phyloP scores from a whole-genome alignment of 352 stramenopile genomes.

The Pythium monospermum region DNA sequence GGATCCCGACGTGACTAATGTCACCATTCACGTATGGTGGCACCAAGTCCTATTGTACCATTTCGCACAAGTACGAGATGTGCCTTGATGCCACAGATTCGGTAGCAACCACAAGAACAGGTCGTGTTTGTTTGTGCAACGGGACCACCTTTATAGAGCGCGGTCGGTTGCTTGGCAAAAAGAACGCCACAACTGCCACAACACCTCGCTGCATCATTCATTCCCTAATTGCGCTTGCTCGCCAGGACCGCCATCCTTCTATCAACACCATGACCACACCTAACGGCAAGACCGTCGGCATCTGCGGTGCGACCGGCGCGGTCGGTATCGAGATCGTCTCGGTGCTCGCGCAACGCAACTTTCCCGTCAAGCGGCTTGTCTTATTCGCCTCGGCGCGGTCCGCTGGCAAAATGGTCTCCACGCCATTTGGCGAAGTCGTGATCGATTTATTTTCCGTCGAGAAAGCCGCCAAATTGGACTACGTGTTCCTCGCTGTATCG shows the following conservation, averaged over 20 bases:
- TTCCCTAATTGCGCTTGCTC: too few relatives aligned
- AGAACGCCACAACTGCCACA: too few relatives aligned
- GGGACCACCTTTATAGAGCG: neutral
- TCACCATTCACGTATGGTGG: slow-evolving; percentile 10
- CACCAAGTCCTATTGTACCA: neutral
- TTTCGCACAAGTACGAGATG: slow-evolving; percentile 4
- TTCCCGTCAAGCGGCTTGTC: slow-evolving; percentile 90
- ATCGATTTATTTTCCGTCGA: slow-evolving; percentile 96
- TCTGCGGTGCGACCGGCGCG: slow-evolving; percentile 88
- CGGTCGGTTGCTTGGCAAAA: too few relatives aligned
- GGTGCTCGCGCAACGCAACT: slow-evolving; percentile 80
- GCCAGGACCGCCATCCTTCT: too few relatives aligned
- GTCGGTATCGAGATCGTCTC: slow-evolving; percentile 97
- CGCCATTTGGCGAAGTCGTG: slow-evolving; percentile 89
- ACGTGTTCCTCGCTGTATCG: slow-evolving; percentile 96
- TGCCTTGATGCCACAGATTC: slow-evolving; percentile 1
- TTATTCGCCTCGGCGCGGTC: slow-evolving; percentile 95
- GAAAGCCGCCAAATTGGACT: slow-evolving; percentile 90
- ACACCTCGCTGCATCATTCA: too few relatives aligned
- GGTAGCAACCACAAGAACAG: slow-evolving; percentile 17
- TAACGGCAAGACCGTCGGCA: slow-evolving; percentile 65
- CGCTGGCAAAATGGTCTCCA: slow-evolving; percentile 88
- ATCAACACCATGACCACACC: slow-evolving; percentile 53
- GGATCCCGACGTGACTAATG: slow-evolving; percentile 40
- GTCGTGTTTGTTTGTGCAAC: slow-evolving; percentile 23